Evolutionary conservation across 208 protist genomes (phyloP), one percentile per base, ranked within the genome.

Genomic region (Wallacemonas sp.): DNA sequence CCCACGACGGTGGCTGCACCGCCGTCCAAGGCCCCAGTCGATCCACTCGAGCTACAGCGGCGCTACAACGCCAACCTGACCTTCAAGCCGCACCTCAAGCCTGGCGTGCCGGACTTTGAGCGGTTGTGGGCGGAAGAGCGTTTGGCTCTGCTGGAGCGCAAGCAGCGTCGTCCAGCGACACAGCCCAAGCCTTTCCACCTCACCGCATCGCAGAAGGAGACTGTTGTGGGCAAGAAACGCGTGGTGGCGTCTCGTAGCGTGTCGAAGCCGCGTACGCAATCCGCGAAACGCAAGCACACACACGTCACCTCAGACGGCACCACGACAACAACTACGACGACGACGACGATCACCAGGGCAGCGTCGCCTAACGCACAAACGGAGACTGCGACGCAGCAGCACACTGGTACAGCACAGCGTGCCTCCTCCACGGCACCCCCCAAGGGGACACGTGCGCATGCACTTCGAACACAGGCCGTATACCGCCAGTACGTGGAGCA

Each of bases 41-140:
- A 63, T 30, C 42, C 36, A 14, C 27, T 47, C 8, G 54, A 60
- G 26, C 4, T 30, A 31, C 51, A 58, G 31, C 55, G 45, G 21
- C 69, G 62, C 30, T 75, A 69, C 71, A 89, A 89, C 45, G 70
- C 62, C 2, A 78, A 89, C 56, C 79, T 87, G 5, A 90, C 83
- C 33, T 96, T 96, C 66, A 76, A 80, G 54, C 90, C 90, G 9
- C 77, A 84, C 28, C 72, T 96, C 27, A 75, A 73, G 26, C 77
- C 76, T 15, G 87, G 86, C 21, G 85, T 96, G 41, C 90, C 90
- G 1, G 68, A 94, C 70, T 96, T 94, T 58, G 68, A 85, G 26
- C 53, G 45, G 21, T 54, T 96, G 38, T 93, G 87, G 86, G 84
- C 78, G 6, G 68, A 80, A 41, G 71, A 93, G n/a, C 66, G 66